Evolutionary conservation across 2,329 filamentous ascomycete species (phyloP), one percentile per base, ranked within the genome.

Genomic region (Apiospora pterosperma): DNA sequence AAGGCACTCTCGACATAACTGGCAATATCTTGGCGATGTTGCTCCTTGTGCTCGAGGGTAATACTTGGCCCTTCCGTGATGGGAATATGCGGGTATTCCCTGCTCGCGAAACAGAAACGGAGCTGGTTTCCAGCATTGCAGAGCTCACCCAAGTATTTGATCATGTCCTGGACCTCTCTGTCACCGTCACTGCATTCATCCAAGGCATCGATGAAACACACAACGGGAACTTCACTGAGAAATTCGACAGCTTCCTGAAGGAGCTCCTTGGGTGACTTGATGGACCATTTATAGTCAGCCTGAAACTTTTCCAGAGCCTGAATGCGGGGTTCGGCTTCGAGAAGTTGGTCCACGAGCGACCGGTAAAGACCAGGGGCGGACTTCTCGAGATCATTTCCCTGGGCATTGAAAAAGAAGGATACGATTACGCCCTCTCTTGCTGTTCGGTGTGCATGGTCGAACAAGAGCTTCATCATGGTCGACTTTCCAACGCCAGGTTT

Each of bases 331-430:
- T 72, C 64, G 0, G 71, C 67, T 0, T 74, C 25, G 0, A 87
- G 70, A 0, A 87, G 70, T 48, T 87, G 82, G 1, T 74, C 66
- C 0, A 87, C 63, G 0, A 87, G 62, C 0, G 82, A 82, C 3
- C 83, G 77, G 66, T 85, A 86, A 72, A 88, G 78, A 0, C 85
- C 85, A 0, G 73, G 28, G 0, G 76, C 74, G 0, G 82, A 79
- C 63, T 76, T 84, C 55, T 87, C 82, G 10, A 83, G 69, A 5
- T 72, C 38, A n/a, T 74, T 72, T 0, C 81, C 82, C 63, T 79
- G 71, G 0, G 81, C 81, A 63, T 84, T 80, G 74, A 84, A 85
- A 71, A 84, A 85, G 71, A 83, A 84, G 0, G 77, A 79, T 0
- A 82, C n/a, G n/a, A n/a, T n/a, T n/a, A n/a, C n/a, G n/a, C n/a